These are phyloP conservation scores for Petunia axillaris DNA, from an alignment of 257 asterid genomes.

Conservation along the genomic window DNA sequence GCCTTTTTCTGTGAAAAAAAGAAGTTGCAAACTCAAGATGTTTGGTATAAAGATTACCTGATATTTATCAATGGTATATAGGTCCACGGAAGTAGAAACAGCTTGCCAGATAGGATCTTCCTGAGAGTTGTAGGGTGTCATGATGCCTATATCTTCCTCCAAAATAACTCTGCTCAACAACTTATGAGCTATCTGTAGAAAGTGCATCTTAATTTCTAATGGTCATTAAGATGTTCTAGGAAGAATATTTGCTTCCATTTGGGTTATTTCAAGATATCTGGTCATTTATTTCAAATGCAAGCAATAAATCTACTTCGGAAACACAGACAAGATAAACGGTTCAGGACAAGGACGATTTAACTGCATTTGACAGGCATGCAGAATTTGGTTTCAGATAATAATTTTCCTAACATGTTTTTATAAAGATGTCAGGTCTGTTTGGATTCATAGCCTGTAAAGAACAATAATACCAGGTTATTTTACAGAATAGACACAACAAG, in stretches of 20 bases:
- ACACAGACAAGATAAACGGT: slow-evolving; percentile 20
- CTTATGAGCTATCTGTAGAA: slow-evolving; percentile 50
- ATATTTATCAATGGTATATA: slow-evolving; percentile 93
- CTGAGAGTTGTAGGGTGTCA: slow-evolving; percentile 94
- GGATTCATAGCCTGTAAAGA: slow-evolving; percentile 74
- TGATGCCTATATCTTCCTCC: slow-evolving; percentile 78
- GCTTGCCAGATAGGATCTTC: slow-evolving; percentile 66
- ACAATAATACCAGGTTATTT: slow-evolving; percentile 30
- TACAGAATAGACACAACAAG: neutral
- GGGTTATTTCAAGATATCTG: slow-evolving; percentile 75
- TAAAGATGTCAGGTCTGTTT: slow-evolving; percentile 72
- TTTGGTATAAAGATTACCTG: slow-evolving; percentile 57
- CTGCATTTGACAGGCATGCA: slow-evolving; percentile 5
- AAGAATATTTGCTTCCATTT: slow-evolving; percentile 56
- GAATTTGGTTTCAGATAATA: slow-evolving; percentile 25
- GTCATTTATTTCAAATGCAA: slow-evolving; percentile 71
- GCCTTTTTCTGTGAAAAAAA: neutral
- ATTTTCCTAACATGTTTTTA: slow-evolving; percentile 70
- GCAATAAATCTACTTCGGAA: slow-evolving; percentile 60
- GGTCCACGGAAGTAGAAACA: slow-evolving; percentile 73
- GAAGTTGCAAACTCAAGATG: neutral
- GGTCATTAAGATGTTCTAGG: slow-evolving; percentile 1
- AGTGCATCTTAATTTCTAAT: slow-evolving; percentile 4
- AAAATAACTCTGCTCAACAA: slow-evolving; percentile 67
- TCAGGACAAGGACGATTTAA: slow-evolving; percentile 21